These are phyloP conservation scores for Botrytis fragariae DNA, from an alignment of 2,329 filamentous ascomycete genomes.

Conservation along the genomic window DNA sequence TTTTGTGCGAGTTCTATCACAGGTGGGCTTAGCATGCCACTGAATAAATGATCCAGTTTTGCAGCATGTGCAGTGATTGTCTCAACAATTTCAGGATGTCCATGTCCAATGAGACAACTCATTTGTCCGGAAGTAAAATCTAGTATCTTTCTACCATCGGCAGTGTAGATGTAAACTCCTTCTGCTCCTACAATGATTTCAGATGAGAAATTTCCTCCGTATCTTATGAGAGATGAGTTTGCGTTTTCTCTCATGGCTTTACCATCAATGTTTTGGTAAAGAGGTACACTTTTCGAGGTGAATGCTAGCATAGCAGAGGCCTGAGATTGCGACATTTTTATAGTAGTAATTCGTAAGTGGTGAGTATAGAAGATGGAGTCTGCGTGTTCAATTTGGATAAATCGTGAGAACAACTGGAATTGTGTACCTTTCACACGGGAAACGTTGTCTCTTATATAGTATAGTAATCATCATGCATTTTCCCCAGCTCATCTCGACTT, in stretches of 20 bases:
- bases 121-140: constrained; percentile 63
- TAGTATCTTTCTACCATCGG: constrained; percentile 46
- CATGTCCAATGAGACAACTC: constrained; percentile 57
- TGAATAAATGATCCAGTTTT: constrained; percentile 57
- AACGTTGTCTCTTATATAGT: not conserved
- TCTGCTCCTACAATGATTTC: constrained; percentile 28
- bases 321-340: not conserved
- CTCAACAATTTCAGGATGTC: constrained; percentile 56
- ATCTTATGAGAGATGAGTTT: constrained; percentile 26
- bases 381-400: not conserved
- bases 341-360: not conserved
- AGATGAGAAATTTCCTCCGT: constrained; percentile 29
- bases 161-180: constrained; percentile 43
- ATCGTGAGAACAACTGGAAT: not conserved
- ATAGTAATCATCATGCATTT: not conserved
- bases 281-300: not conserved
- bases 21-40: constrained; percentile 56
- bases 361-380: not conserved
- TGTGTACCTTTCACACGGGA: not conserved
- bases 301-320: not conserved
- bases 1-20: constrained; percentile 54
- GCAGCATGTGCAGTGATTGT: constrained; percentile 49
- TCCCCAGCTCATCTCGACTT: not conserved
- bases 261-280: constrained; percentile 25
- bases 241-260: constrained; percentile 21